Evolutionary conservation across 768 basidiomycete genomes (phyloP), one percentile per base, ranked within the genome.

Genomic region (Suillus alpinus): DNA sequence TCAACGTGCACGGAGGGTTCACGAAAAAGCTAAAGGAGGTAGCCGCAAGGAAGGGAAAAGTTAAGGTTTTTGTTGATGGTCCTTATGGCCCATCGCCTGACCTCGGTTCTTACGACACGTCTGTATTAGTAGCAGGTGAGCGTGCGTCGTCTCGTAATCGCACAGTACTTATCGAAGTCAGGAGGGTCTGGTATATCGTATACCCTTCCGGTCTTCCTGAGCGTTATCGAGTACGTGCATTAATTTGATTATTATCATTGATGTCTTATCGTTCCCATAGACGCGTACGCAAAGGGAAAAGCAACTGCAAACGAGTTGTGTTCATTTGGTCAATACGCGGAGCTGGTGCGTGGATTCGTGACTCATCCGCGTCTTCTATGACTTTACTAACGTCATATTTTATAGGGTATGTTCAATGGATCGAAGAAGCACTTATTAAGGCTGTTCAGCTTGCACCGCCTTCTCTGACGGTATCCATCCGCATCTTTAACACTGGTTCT

Each of bases 281-380:
- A 58, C 37, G 61, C 16, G 69, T 66, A 1, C 68, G 69, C 34
- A 67, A 62, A 12, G 63, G 63, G 9, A 49, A 58, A 3, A 60
- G 56, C 37, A 57, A 16, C 1, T 72, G 73, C 52, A 72, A 73
- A 13, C 74, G 81, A 46, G 73, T 83, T 10, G 74, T 83, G 9
- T 83, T 85, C 62, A 74, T 85, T 12, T 85, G 83, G 83, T 71
- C 75, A 1, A 72, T 84, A 29, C 78, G 83, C 26, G 80, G 82
- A 49, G 67, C 75, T 36, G 75, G 83, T 83, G 65, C 67, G 67
- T 63, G 63, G 31, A 41, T 1, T 20, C 1, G 36, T n/a, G 6
- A n/a, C 13, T 29, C 26, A n/a, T 14, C 29, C 34, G 2, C 20
- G 7, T 20, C 10, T 12, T 44, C 31, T 36, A 58, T 34, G 63